phyloP scores from a whole-genome alignment of 805 yeast genomes.

The Starmerella etchellsii region DNA sequence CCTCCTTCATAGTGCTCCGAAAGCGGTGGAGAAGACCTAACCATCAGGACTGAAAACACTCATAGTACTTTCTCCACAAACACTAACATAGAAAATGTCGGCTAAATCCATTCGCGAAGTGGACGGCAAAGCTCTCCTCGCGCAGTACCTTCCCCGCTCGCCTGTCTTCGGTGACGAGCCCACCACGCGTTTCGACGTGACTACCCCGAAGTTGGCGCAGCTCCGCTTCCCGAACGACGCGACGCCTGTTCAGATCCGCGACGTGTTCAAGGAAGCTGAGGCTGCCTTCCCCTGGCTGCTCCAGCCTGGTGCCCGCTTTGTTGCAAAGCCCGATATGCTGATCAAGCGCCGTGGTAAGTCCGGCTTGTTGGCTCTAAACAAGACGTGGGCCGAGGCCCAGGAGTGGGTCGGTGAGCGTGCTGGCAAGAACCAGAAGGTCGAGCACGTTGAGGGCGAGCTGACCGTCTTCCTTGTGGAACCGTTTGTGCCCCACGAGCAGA shows the following conservation, averaged over 20 bases:
- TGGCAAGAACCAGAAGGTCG: slow-evolving; percentile 31
- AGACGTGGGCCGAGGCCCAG: slow-evolving; percentile 34
- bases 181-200: slow-evolving; percentile 23
- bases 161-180: slow-evolving; percentile 30
- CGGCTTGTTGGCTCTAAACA: slow-evolving; percentile 33
- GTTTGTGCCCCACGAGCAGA: slow-evolving; percentile 36
- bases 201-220: slow-evolving; percentile 29
- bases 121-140: slow-evolving; percentile 35
- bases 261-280: slow-evolving; percentile 29
- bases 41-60: too few relatives aligned
- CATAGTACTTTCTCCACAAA: too few relatives aligned
- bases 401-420: slow-evolving; percentile 35
- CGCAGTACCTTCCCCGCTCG: slow-evolving; percentile 32
- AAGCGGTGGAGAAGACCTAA: too few relatives aligned
- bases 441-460: slow-evolving; percentile 30
- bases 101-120: slow-evolving; percentile 37
- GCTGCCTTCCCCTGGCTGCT: slow-evolving; percentile 32
- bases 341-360: slow-evolving; percentile 37
- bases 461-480: slow-evolving; percentile 35
- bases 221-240: slow-evolving; percentile 26
- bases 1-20: too few relatives aligned
- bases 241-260: slow-evolving; percentile 24
- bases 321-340: slow-evolving; percentile 37
- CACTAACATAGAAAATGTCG: too few relatives aligned
- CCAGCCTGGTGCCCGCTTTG: slow-evolving; percentile 30